Evolutionary conservation across 202 grass and related monocot species (phyloP).

Genomic region (Saccharum hybrid): DNA sequence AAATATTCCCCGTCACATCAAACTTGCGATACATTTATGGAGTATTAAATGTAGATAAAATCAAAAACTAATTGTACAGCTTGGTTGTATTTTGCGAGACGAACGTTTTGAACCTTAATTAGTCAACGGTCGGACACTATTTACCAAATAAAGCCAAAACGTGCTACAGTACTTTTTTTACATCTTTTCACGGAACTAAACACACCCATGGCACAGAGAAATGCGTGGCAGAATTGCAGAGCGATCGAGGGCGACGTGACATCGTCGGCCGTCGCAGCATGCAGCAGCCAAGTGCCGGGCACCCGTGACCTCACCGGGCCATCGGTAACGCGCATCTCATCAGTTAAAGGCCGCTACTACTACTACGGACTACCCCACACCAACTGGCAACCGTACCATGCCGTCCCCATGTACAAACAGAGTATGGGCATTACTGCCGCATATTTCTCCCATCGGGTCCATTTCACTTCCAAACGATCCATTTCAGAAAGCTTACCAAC

Average conservation of each 20-base stretch:
- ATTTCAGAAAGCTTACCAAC: not conserved
- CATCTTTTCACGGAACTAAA: too few species aligned
- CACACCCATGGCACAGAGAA: not conserved
- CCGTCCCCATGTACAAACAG: not conserved
- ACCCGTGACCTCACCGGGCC: not conserved
- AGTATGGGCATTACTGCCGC: too few species aligned
- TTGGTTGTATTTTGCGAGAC: too few species aligned
- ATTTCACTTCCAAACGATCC: not conserved
- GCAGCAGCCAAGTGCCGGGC: not conserved
- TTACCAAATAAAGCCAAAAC: too few species aligned
- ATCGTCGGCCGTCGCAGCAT: not conserved
- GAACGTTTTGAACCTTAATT: too few species aligned
- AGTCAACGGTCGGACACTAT: too few species aligned
- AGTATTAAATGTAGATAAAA: too few species aligned
- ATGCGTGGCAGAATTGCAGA: not conserved
- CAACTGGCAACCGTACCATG: not conserved
- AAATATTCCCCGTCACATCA: too few species aligned
- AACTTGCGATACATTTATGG: too few species aligned
- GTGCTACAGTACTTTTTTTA: too few species aligned
- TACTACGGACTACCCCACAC: too few species aligned
- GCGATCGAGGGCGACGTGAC: slow-evolving; percentile 1
- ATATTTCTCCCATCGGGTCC: not conserved
- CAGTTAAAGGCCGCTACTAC: not conserved
- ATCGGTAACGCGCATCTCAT: not conserved
- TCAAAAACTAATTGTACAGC: too few species aligned